Evolutionary conservation across 495 filamentous ascomycete genomes (phyloP).

Genomic region (Aspergillus nidulans): DNA sequence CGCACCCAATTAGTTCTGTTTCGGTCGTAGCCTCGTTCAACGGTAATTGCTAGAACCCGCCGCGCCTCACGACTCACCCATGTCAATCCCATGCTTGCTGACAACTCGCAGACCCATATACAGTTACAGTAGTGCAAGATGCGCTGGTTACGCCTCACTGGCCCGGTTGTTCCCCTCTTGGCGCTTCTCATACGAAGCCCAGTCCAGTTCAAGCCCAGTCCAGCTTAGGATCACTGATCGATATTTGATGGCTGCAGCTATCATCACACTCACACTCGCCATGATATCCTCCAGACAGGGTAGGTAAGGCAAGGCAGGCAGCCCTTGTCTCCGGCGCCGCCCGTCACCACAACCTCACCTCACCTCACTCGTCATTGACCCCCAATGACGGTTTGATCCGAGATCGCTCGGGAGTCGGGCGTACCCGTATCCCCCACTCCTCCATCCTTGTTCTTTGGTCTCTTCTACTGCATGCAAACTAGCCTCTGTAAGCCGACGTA

Average conservation of each 20-base stretch:
- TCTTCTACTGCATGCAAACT: background rate
- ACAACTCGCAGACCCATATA: background rate
- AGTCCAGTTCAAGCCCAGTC: background rate
- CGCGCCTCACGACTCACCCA: background rate
- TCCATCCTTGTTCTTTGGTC: background rate
- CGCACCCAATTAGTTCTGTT: conserved; percentile 22
- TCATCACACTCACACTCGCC: background rate
- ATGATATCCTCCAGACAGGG: background rate
- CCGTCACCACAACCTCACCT: background rate
- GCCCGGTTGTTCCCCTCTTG: conserved; percentile 15
- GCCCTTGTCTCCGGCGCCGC: background rate
- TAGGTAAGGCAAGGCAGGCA: background rate
- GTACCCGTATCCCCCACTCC: background rate
- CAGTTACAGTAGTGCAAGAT: background rate
- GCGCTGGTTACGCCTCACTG: conserved; percentile 16
- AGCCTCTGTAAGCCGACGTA: background rate
- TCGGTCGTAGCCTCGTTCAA: conserved; percentile 5
- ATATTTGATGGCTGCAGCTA: background rate
- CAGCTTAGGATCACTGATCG: background rate
- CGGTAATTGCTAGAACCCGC: background rate
- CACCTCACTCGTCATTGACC: background rate
- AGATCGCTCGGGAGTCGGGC: background rate
- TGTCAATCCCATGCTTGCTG: conserved; percentile 5
- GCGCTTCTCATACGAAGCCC: conserved; percentile 12
- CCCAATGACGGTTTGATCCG: conserved; percentile 1